Percentiles rank a stretch among this genome's conserved stretches.
Conservation (phyloP, 192 early-diverging fungal genomes). For the Coemansia sp. region DNA sequence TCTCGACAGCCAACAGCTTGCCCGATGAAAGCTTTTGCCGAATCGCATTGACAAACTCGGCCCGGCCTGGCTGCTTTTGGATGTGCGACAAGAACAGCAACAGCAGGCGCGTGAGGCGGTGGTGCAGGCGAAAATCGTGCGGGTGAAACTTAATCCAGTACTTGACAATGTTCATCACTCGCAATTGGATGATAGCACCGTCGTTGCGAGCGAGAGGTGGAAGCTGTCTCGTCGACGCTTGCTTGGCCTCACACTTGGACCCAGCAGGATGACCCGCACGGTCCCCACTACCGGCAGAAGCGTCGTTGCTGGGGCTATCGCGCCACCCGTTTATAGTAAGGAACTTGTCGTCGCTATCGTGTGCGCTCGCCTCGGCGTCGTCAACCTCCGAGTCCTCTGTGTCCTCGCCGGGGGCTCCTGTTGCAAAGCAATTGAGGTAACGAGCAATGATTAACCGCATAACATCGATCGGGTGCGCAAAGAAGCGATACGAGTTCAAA, state of each 20-base stretch:
- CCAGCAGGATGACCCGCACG: background rate
- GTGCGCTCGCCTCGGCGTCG: slow-evolving; percentile 10
- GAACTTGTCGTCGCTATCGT: slow-evolving; percentile 20
- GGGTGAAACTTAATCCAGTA: slow-evolving; percentile 87
- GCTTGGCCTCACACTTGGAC: slow-evolving; percentile 9
- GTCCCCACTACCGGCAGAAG: background rate
- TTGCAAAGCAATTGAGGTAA: slow-evolving; percentile 62
- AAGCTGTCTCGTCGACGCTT: slow-evolving; percentile 12
- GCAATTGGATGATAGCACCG: slow-evolving; percentile 65
- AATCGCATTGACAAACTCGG: slow-evolving; percentile 55
- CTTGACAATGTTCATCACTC: slow-evolving; percentile 86
- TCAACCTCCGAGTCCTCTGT: slow-evolving; percentile 18
- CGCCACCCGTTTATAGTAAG: slow-evolving; percentile 55
- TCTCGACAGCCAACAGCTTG: slow-evolving; percentile 44
- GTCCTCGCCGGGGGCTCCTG: slow-evolving; percentile 7
- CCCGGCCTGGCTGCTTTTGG: slow-evolving; percentile 54
- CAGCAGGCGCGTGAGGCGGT: slow-evolving; percentile 51
- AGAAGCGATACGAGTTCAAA: slow-evolving; percentile 68
- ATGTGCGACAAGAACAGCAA: slow-evolving; percentile 56
- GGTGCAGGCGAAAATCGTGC: slow-evolving; percentile 57
- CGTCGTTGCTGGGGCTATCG: slow-evolving; percentile 1
- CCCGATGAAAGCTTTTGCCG: slow-evolving; percentile 52
- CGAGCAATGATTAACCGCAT: slow-evolving; percentile 65
- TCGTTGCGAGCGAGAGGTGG: slow-evolving; percentile 45
- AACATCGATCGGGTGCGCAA: slow-evolving; percentile 66